A percentile compares a stretch with the other conserved stretches of the same genome.
These are phyloP conservation scores for Trichoderma sp. DNA, from an alignment of 2,329 filamentous ascomycete species.

Conservation along the genomic window DNA sequence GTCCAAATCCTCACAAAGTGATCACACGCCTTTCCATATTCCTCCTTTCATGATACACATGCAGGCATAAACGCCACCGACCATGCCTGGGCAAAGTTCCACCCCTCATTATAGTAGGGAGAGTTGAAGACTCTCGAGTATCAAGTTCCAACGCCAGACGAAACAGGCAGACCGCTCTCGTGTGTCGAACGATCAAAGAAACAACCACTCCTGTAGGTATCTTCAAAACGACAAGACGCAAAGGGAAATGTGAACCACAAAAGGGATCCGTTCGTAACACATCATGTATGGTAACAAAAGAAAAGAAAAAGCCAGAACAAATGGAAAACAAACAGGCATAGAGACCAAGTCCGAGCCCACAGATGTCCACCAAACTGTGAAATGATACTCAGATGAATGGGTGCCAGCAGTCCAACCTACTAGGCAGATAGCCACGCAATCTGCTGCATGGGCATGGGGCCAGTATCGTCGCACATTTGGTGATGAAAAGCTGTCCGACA, in stretches of 20 bases:
- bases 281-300: constrained; percentile 12
- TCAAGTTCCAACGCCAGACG: constrained; percentile 34
- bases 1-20: background rate
- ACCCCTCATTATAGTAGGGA: background rate
- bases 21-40: background rate
- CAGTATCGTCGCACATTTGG: constrained; percentile 42
- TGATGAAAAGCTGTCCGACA: constrained; percentile 37
- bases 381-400: background rate
- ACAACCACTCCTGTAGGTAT: constrained; percentile 37
- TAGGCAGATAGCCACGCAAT: constrained; percentile 14
- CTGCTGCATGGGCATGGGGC: constrained; percentile 42
- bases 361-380: background rate
- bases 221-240: constrained; percentile 34
- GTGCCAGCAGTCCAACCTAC: background rate
- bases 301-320: background rate
- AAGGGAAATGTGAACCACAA: constrained; percentile 18
- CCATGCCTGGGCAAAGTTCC: constrained; percentile 6
- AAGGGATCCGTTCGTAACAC: constrained; percentile 10
- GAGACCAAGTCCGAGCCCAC: background rate
- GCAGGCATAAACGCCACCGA: constrained; percentile 9
- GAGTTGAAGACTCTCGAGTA: constrained; percentile 25
- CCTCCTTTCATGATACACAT: background rate
- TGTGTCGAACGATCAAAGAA: constrained; percentile 31
- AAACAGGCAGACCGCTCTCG: constrained; percentile 35
- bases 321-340: constrained; percentile 1